Evolutionary conservation across 148 eudicot genomes (phyloP), one percentile per base, ranked within the genome.

Genomic region (Pharnaceum exiguum): DNA sequence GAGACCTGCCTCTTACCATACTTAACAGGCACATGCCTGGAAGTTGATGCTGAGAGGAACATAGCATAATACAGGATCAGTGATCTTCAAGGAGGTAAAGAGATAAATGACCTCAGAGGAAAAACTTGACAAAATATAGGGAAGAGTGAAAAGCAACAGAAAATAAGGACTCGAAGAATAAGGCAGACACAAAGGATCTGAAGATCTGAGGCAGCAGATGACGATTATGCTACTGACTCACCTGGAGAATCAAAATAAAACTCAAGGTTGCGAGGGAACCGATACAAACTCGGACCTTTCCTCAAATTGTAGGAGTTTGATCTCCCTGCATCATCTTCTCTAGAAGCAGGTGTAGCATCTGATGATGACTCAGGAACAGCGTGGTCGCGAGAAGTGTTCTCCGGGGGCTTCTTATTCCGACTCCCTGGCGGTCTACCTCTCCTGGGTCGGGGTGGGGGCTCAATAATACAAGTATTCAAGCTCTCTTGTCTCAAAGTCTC

Each of bases 381-480:
- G 65, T 72, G 84, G 23, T 89, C 88, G n/a, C 46, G 42, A 2
- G 89, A 59, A 53, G 89, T 60, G 32, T 62, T 80, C 48, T 78
- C 77, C 25, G 73, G 49, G 38, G 74, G 38, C 75, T 84, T 84
- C 50, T 82, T 79, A 46, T 64, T 81, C 67, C 66, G 56, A 59
- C 80, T 80, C 45, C 82, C 70, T 2, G 95, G 95, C 15, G 97
- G 95, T 69, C 97, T 78, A 51, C 97, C 97, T 70, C 97, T 78
- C 61, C 81, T 77, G 26, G 86, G 70, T 74, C 69, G 87, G 0
- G 83, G 80, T 55, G 82, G 85, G 23, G 81, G 79, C 62, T 86
- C 89, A 65, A 67, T 81, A 51, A 72, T 65, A 32, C 73, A 82
- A 39, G 79, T 87, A 69, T n/a, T n/a, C n/a, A n/a, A n/a, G n/a